phyloP scores from a whole-genome alignment of 768 basidiomycete species.

The Mycena rebaudengoi region DNA sequence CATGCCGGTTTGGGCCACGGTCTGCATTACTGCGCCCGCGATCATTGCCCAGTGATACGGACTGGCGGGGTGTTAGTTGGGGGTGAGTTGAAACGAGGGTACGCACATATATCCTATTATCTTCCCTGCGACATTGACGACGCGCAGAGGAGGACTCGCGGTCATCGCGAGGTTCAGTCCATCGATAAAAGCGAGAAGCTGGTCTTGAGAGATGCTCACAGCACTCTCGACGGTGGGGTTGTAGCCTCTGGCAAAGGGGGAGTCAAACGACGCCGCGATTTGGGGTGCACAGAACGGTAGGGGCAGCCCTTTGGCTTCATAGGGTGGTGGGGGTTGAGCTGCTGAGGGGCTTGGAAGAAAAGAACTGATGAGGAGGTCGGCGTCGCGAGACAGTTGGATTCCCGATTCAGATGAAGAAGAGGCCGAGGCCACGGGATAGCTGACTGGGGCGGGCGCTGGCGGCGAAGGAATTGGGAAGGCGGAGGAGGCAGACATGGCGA shows the following conservation, averaged over 20 bases:
- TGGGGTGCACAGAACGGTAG: constrained; percentile 33
- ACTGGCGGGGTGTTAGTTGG: neutral
- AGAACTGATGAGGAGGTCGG: constrained; percentile 20
- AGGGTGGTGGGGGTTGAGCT: neutral
- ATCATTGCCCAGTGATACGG: constrained; percentile 36
- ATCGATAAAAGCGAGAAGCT: constrained; percentile 32
- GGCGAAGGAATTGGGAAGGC: too few relatives aligned
- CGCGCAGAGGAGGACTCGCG: constrained; percentile 31
- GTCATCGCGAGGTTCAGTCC: constrained; percentile 35
- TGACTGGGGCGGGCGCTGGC: too few relatives aligned
- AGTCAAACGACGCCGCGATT: constrained; percentile 25
- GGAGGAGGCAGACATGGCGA: too few relatives aligned
- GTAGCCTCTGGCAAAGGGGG: constrained; percentile 33
- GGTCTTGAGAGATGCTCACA: constrained; percentile 26
- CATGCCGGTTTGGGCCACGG: constrained; percentile 29
- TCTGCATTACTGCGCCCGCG: constrained; percentile 24
- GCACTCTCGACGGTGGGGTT: constrained; percentile 17
- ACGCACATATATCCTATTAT: constrained; percentile 34
- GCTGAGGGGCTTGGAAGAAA: constrained; percentile 7
- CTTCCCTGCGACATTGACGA: constrained; percentile 28
- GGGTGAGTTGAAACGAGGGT: neutral
- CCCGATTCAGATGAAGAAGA: neutral
- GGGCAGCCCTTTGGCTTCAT: neutral
- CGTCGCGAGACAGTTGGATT: constrained; percentile 18
- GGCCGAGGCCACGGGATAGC: neutral